These are phyloP conservation scores for Spatholobus suberectus DNA, from an alignment of 306 rosid genomes.

Conservation along the genomic window DNA sequence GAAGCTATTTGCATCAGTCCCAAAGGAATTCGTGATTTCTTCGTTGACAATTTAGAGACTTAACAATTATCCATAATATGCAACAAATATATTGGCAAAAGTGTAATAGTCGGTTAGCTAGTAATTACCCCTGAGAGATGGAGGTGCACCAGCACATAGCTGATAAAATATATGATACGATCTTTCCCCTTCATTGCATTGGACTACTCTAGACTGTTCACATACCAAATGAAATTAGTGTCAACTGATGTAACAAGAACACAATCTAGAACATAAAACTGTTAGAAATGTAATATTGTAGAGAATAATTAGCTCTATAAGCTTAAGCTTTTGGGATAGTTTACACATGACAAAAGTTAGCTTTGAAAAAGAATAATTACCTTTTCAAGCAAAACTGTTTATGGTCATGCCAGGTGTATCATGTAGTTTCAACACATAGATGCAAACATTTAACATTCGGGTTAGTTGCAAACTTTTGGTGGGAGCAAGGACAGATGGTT, in stretches of 20 bases:
- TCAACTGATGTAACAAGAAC: conserved; percentile 11
- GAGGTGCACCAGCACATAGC: conserved; percentile 92
- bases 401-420: conserved; percentile 32
- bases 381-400: conserved; percentile 93
- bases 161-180: conserved; percentile 96
- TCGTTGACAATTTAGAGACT: conserved; percentile 15
- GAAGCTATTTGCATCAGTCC: not conserved
- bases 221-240: conserved; percentile 31
- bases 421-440: conserved; percentile 35
- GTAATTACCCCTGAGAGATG: conserved; percentile 64
- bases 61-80: conserved; percentile 10
- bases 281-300: not conserved
- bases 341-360: conserved; percentile 18
- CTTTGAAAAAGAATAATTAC: conserved; percentile 52
- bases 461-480: conserved; percentile 50
- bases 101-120: not conserved
- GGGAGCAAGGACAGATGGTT: conserved; percentile 26
- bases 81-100: conserved; percentile 23
- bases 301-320: too few species aligned
- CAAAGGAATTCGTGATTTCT: not conserved
- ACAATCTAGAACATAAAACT: conserved; percentile 17
- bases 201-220: conserved; percentile 94
- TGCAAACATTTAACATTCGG: conserved; percentile 35
- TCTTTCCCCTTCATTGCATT: conserved; percentile 93
- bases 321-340: not conserved